These are phyloP conservation scores for Aegle marmelos DNA, from an alignment of 345 rosid species.

Conservation along the genomic window DNA sequence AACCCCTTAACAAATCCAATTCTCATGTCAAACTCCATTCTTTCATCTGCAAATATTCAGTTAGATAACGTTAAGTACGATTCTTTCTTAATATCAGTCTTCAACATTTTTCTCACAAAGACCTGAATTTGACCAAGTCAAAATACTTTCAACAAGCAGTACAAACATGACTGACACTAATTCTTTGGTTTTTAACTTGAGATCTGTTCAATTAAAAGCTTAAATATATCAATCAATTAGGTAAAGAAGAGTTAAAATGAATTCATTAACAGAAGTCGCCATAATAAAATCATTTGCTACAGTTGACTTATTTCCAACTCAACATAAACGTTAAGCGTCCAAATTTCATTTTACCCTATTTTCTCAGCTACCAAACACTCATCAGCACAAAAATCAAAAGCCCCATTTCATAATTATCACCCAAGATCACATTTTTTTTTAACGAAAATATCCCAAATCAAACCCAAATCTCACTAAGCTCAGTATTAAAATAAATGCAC, in stretches of 20 bases:
- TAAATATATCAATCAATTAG: constrained; percentile 10
- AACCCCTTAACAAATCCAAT: constrained; percentile 22
- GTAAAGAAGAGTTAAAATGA: constrained; percentile 4
- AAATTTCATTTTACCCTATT: constrained; percentile 20
- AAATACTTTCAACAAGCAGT: constrained; percentile 17
- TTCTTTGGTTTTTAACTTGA: constrained; percentile 12
- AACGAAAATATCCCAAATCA: constrained; percentile 23
- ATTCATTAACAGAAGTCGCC: not conserved
- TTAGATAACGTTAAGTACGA: constrained; percentile 20
- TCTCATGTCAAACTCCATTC: constrained; percentile 30
- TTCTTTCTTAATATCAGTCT: constrained; percentile 6
- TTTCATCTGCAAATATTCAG: constrained; percentile 46
- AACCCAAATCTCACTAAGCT: constrained; percentile 19
- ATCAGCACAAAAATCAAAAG: constrained; percentile 25
- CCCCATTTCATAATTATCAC: constrained; percentile 18
- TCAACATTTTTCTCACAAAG: constrained; percentile 3
- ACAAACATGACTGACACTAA: constrained; percentile 6
- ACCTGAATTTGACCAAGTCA: constrained; percentile 19
- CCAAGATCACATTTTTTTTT: constrained; percentile 18
- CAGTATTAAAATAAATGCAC: constrained; percentile 25
- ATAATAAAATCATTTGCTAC: not conserved
- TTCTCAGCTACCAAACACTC: constrained; percentile 25
- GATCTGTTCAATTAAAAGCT: constrained; percentile 14
- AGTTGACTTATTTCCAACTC: constrained; percentile 14
- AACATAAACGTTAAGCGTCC: constrained; percentile 2